A percentile compares a stretch with the other conserved stretches of the same genome.
Conservation (phyloP, 805 yeast species). For the Candida morakotiae region DNA sequence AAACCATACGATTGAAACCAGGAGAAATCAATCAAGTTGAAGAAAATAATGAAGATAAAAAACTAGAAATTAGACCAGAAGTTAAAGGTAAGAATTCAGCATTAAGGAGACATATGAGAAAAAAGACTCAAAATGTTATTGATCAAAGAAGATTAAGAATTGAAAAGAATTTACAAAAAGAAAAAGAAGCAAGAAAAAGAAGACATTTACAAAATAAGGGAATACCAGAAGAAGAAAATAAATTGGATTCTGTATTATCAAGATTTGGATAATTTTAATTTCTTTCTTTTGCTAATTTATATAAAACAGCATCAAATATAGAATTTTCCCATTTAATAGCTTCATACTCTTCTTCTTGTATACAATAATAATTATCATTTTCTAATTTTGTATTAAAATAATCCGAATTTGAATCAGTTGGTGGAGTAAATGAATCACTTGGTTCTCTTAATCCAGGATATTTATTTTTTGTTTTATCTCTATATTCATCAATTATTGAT, state of each 20-base stretch:
- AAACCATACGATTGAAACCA: slow-evolving; percentile 59
- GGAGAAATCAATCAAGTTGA: slow-evolving; percentile 48
- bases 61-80: slow-evolving; percentile 60
- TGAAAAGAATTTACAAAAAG: slow-evolving; percentile 68
- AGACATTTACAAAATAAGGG: slow-evolving; percentile 43
- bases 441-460: slow-evolving; percentile 1
- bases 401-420: slow-evolving; percentile 1
- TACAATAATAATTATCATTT: slow-evolving; percentile 5
- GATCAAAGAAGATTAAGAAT: slow-evolving; percentile 79
- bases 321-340: slow-evolving; percentile 21
- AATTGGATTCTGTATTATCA: slow-evolving; percentile 44
- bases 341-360: slow-evolving; percentile 12
- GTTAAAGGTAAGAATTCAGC: slow-evolving; percentile 81
- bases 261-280: slow-evolving; percentile 39
- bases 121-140: slow-evolving; percentile 78
- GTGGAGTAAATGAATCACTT: neutral
- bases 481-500: slow-evolving; percentile 1
- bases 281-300: slow-evolving; percentile 9
- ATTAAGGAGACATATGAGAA: slow-evolving; percentile 73
- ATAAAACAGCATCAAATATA: slow-evolving; percentile 15
- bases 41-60: slow-evolving; percentile 37
- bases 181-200: slow-evolving; percentile 65
- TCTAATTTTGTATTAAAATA: neutral
- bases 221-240: slow-evolving; percentile 48
- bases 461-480: neutral